phyloP scores from a whole-genome alignment of 768 basidiomycete genomes.

The Strobilomyces dryophilus region DNA sequence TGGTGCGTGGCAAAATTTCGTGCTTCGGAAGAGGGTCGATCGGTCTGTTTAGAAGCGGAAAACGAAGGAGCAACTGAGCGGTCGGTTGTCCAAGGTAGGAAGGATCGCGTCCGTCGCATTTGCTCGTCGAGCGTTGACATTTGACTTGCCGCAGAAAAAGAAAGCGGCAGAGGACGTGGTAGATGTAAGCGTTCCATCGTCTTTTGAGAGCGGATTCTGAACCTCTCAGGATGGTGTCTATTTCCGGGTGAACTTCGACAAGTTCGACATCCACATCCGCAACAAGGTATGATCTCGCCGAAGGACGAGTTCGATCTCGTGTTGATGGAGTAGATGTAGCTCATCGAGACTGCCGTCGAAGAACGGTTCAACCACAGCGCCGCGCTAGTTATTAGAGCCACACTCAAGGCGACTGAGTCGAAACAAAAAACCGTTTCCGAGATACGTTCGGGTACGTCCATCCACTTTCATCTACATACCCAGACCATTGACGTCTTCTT shows the following conservation, averaged over 20 bases:
- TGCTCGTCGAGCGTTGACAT: conserved; percentile 12
- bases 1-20: conserved; percentile 50
- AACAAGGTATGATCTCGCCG: conserved; percentile 57
- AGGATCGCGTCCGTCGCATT: not conserved
- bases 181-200: conserved; percentile 50
- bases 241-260: conserved; percentile 87
- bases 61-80: conserved; percentile 40
- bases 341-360: conserved; percentile 70
- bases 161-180: conserved; percentile 50
- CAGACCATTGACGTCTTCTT: not conserved
- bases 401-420: conserved; percentile 64
- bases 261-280: conserved; percentile 81
- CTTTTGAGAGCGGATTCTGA: not conserved
- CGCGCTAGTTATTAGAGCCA: conserved; percentile 65
- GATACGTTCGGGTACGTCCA: conserved; percentile 52
- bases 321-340: conserved; percentile 39
- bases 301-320: not conserved
- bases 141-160: conserved; percentile 37
- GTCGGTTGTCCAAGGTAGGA: conserved; percentile 52
- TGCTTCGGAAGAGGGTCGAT: conserved; percentile 12
- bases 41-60: conserved; percentile 55
- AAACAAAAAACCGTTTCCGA: conserved; percentile 61
- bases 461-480: not conserved
- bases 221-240: conserved; percentile 57
- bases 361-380: conserved; percentile 80